Conservation (phyloP, 2,329 filamentous ascomycete genomes). For the Hymenoscyphus albidus region DNA sequence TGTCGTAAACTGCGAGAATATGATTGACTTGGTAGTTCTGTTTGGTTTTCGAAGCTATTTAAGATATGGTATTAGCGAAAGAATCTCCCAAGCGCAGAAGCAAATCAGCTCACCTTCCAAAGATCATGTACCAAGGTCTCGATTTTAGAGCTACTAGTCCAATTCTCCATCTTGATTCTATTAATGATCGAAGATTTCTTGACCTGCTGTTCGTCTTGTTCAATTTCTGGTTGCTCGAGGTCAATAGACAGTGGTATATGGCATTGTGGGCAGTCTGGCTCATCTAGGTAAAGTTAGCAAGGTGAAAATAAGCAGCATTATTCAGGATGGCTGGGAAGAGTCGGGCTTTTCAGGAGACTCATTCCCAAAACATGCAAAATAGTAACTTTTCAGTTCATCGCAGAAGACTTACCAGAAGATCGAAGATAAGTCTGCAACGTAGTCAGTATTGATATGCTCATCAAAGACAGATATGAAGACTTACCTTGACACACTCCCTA, state of each 20-base stretch:
- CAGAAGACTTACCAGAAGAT: slow-evolving; percentile 60
- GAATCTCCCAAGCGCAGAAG: no score
- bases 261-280: slow-evolving; percentile 79
- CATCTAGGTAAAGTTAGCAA: slow-evolving; percentile 38
- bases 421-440: slow-evolving; percentile 54
- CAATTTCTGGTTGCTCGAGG: slow-evolving; percentile 90
- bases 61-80: no score
- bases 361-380: not conserved
- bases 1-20: slow-evolving; percentile 71
- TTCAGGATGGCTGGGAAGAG: no score
- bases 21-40: no score
- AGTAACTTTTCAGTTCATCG: not conserved
- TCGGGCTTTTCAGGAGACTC: no score
- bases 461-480: no score
- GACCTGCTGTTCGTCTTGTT: slow-evolving; percentile 79
- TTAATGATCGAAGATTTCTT: slow-evolving; percentile 99
- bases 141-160: slow-evolving; percentile 97
- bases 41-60: no score
- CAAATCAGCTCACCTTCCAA: slow-evolving; percentile 69
- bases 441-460: no score
- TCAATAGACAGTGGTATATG: slow-evolving; percentile 89
- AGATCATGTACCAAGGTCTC: slow-evolving; percentile 93
- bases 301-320: no score
- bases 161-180: slow-evolving; percentile 97
- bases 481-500: slow-evolving; percentile 69